A percentile compares a stretch with the other conserved stretches of the same genome.
These are phyloP conservation scores for Xylaria sp. DNA, from an alignment of 2,329 filamentous ascomycete genomes.

Conservation along the genomic window DNA sequence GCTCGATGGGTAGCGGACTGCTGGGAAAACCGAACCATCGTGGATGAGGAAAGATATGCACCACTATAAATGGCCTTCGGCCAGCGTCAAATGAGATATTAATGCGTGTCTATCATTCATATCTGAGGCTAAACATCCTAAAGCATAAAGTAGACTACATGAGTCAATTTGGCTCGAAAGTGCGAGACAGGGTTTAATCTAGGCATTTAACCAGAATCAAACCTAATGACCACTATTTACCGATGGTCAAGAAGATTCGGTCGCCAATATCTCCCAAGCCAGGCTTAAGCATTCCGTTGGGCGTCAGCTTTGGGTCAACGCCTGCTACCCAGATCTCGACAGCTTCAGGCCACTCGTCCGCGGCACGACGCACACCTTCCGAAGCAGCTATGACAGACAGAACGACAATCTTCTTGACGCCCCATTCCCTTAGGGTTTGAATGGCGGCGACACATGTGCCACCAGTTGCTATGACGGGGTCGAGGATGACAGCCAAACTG, in stretches of 20 bases:
- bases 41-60: slow-evolving; percentile 79
- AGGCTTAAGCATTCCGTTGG: slow-evolving; percentile 89
- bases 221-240: slow-evolving; percentile 68
- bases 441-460: slow-evolving; percentile 91
- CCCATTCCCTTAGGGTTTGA: slow-evolving; percentile 90
- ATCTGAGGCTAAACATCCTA: background rate
- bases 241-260: slow-evolving; percentile 86
- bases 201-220: background rate
- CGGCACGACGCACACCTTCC: slow-evolving; percentile 76
- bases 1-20: slow-evolving; percentile 80
- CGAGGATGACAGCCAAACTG: slow-evolving; percentile 82
- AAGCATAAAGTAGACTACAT: background rate
- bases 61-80: slow-evolving; percentile 34
- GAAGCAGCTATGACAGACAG: slow-evolving; percentile 78
- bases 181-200: background rate
- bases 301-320: slow-evolving; percentile 78
- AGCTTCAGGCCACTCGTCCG: slow-evolving; percentile 79
- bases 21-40: slow-evolving; percentile 79
- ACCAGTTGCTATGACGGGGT: slow-evolving; percentile 94
- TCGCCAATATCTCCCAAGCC: slow-evolving; percentile 93
- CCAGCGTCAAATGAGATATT: background rate
- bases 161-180: background rate
- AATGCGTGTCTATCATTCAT: background rate
- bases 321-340: slow-evolving; percentile 86
- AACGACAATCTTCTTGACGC: slow-evolving; percentile 82